Conservation (phyloP, 2,329 filamentous ascomycete genomes). For the Fonsecaea pedrosoi region DNA sequence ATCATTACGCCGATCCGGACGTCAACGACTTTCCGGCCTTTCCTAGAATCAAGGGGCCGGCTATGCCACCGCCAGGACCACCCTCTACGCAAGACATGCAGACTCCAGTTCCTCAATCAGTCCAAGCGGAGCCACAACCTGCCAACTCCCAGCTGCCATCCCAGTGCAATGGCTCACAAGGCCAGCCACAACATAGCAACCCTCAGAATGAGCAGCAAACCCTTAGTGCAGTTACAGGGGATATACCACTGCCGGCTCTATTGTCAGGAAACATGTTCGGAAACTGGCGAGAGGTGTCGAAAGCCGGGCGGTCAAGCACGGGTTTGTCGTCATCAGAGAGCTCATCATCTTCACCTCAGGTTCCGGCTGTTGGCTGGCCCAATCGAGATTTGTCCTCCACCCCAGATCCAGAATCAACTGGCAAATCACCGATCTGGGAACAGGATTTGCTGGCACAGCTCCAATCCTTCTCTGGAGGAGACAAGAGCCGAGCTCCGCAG, state of each 20-base stretch:
- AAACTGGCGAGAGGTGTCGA: background rate
- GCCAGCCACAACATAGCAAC: background rate
- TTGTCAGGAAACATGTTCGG: background rate
- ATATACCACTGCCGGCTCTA: background rate
- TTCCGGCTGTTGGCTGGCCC: too few relatives aligned
- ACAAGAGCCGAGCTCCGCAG: background rate
- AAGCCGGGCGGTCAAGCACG: background rate
- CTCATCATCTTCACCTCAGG: background rate
- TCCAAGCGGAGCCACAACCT: background rate
- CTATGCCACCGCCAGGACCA: background rate
- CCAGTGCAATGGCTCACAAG: background rate
- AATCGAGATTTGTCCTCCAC: too few relatives aligned
- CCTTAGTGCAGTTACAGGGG: background rate
- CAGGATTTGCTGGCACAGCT: too few relatives aligned
- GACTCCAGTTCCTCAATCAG: background rate
- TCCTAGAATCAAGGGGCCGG: background rate
- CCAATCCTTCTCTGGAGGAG: too few relatives aligned
- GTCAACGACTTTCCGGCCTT: background rate
- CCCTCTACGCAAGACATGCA: background rate
- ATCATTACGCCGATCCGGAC: slow-evolving; percentile 12
- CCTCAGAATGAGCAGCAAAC: background rate
- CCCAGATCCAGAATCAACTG: background rate
- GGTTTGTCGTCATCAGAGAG: background rate
- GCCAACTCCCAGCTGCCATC: background rate
- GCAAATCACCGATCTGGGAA: background rate